These are phyloP conservation scores for Chalciporus pseudorubinellus DNA, from an alignment of 768 basidiomycete species.

Conservation along the genomic window DNA sequence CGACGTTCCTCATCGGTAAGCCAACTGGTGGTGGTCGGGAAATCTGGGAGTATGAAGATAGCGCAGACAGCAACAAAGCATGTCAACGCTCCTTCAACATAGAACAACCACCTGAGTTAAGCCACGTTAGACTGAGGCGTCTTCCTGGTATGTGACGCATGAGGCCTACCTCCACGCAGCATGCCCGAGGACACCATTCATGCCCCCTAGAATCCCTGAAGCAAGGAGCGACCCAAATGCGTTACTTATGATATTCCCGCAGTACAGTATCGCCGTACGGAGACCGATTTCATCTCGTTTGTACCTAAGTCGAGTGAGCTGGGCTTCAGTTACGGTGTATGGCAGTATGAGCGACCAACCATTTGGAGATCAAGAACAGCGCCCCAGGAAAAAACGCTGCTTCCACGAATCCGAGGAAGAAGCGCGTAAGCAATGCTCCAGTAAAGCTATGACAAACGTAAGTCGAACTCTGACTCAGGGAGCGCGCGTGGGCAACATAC, in stretches of 20 bases:
- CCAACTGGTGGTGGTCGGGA: slow-evolving; percentile 38
- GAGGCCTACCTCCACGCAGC: slow-evolving; percentile 48
- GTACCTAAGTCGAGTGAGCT: slow-evolving; percentile 37
- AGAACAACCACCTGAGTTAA: slow-evolving; percentile 46
- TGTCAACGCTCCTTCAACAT: slow-evolving; percentile 45
- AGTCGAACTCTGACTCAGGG: neutral
- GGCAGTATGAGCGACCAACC: slow-evolving; percentile 30
- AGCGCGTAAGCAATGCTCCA: slow-evolving; percentile 44
- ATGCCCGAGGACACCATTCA: slow-evolving; percentile 49
- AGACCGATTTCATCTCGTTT: slow-evolving; percentile 43
- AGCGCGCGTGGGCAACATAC: slow-evolving; percentile 11
- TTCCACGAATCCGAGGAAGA: slow-evolving; percentile 55
- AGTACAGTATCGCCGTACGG: slow-evolving; percentile 45
- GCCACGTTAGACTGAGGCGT: slow-evolving; percentile 7
- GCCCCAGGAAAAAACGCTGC: slow-evolving; percentile 47
- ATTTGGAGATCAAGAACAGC: slow-evolving; percentile 37
- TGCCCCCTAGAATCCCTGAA: slow-evolving; percentile 44
- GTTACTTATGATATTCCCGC: slow-evolving; percentile 52
- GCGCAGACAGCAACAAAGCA: slow-evolving; percentile 44
- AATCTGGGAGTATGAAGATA: slow-evolving; percentile 50
- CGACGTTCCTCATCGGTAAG: slow-evolving; percentile 37
- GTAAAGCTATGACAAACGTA: slow-evolving; percentile 33
- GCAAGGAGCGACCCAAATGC: slow-evolving; percentile 54
- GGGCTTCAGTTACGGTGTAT: slow-evolving; percentile 29
- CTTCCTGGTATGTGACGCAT: neutral